Conservation (phyloP, 2,329 filamentous ascomycete species). For the Pseudogymnoascus sp. region DNA sequence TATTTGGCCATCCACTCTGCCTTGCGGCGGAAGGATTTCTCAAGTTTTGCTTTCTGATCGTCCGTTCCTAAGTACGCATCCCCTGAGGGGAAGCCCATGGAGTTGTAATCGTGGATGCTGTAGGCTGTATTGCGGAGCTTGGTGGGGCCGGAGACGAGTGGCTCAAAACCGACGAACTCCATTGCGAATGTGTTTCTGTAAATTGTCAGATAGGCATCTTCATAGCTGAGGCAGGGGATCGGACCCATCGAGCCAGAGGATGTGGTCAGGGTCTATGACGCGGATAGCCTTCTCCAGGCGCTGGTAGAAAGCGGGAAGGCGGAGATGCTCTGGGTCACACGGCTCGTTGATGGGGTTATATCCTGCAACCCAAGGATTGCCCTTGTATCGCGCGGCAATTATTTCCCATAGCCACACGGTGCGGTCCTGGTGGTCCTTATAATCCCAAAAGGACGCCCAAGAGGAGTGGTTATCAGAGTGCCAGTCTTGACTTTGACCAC, state of each 20-base stretch:
- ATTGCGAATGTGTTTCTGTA: constrained; percentile 30
- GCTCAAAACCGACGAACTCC: constrained; percentile 39
- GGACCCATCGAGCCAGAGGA: constrained; percentile 36
- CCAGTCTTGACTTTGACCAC: constrained; percentile 44
- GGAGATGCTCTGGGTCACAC: constrained; percentile 38
- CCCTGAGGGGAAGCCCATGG: constrained; percentile 41
- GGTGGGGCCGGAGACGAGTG: constrained; percentile 14
- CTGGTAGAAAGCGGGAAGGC: constrained; percentile 39
- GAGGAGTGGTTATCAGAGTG: constrained; percentile 41
- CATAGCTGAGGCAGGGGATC: constrained; percentile 25
- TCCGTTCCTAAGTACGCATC: constrained; percentile 36
- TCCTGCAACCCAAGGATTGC: constrained; percentile 40
- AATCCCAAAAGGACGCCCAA: constrained; percentile 43
- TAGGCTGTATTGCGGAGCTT: constrained; percentile 44
- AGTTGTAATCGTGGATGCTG: constrained; percentile 46
- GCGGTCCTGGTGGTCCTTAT: constrained; percentile 43
- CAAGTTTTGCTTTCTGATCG: constrained; percentile 38
- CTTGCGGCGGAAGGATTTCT: constrained; percentile 36
- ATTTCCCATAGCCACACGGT: constrained; percentile 42
- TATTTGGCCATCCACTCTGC: constrained; percentile 37
- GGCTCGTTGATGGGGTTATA: constrained; percentile 47
- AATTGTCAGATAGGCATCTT: constrained; percentile 23
- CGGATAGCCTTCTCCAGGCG: constrained; percentile 40
- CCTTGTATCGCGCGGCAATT: constrained; percentile 37
- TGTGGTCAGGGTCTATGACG: constrained; percentile 38